A percentile compares a stretch with the other conserved stretches of the same genome.
phyloP scores from a whole-genome alignment of 2,329 filamentous ascomycete species.

The Venturia oleaginea region DNA sequence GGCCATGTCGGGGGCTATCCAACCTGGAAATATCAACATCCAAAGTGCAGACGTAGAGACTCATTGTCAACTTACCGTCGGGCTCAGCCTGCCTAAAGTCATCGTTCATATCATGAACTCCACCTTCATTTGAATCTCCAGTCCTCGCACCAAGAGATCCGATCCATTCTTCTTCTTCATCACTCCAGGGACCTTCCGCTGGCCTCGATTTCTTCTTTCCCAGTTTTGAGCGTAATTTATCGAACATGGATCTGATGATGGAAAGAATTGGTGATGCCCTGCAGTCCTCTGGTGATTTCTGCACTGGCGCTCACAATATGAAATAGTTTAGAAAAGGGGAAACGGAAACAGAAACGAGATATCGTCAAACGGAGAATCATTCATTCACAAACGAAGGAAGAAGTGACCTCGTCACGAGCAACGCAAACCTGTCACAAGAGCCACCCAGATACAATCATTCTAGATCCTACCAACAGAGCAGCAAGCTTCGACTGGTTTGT shows the following conservation, averaged over 20 bases:
- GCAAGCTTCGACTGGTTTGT: too few relatives aligned
- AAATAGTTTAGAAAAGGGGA: too few relatives aligned
- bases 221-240: background rate
- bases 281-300: too few relatives aligned
- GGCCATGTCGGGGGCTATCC: background rate
- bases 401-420: too few relatives aligned
- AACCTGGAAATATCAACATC: background rate
- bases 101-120: background rate
- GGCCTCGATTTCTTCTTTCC: background rate
- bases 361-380: too few relatives aligned
- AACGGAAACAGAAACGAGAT: too few relatives aligned
- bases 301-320: too few relatives aligned
- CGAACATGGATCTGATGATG: background rate
- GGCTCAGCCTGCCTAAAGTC: background rate
- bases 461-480: too few relatives aligned
- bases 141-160: background rate
- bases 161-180: background rate
- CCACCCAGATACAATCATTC: too few relatives aligned
- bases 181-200: background rate
- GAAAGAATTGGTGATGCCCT: too few relatives aligned
- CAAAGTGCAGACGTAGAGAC: background rate
- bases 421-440: too few relatives aligned
- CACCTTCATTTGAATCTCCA: background rate
- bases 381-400: too few relatives aligned
- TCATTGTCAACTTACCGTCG: background rate